Conservation (phyloP, 2,329 filamentous ascomycete genomes). For the Penicillium polonicum region DNA sequence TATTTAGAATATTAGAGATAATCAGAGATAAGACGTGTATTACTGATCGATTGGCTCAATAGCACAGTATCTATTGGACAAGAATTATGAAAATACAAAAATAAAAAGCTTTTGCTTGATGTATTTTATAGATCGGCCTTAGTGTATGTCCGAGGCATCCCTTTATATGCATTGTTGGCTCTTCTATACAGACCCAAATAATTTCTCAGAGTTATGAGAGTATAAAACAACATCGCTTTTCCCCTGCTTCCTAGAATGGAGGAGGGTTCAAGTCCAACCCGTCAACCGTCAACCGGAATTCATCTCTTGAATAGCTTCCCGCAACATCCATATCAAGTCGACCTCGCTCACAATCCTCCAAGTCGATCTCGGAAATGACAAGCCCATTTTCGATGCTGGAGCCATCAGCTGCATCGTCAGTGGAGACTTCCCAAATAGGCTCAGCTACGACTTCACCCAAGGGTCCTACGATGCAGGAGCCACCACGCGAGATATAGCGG, state of each 20-base stretch:
- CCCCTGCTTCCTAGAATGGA: constrained; percentile 37
- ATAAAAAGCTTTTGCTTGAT: background rate
- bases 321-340: constrained; percentile 79
- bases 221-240: too few relatives aligned
- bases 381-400: constrained; percentile 47
- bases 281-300: constrained; percentile 60
- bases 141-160: too few relatives aligned
- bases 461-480: constrained; percentile 78
- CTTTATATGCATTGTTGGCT: too few relatives aligned
- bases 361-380: constrained; percentile 71
- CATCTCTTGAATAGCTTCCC: constrained; percentile 78
- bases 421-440: constrained; percentile 72
- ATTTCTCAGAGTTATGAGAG: too few relatives aligned
- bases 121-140: background rate
- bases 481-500: constrained; percentile 66
- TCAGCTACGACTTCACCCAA: constrained; percentile 76
- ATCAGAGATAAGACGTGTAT: background rate
- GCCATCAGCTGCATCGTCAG: constrained; percentile 34
- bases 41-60: background rate
- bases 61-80: background rate
- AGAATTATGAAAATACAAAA: too few relatives aligned
- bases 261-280: constrained; percentile 61
- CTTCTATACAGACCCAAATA: too few relatives aligned
- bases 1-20: background rate
- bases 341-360: constrained; percentile 82